Conservation (phyloP, 306 rosid genomes). For the Rosa rugosa region DNA sequence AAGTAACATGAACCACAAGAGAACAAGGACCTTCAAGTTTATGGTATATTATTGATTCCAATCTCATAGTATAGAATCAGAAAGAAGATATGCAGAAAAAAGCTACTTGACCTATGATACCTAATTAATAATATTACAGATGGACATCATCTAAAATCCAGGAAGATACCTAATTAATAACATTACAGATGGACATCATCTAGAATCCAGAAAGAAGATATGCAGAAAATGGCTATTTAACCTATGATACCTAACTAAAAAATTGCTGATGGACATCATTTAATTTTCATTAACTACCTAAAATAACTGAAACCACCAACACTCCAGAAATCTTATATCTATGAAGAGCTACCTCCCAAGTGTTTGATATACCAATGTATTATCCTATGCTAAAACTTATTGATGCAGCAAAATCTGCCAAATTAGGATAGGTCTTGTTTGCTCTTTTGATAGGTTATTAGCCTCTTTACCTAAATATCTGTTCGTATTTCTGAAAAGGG, state of each 20-base stretch:
- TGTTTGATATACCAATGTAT: background rate
- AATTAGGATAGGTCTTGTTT: background rate
- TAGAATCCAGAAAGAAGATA: background rate
- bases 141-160: too few species aligned
- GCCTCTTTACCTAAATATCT: background rate
- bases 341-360: background rate
- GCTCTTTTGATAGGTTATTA: background rate
- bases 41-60: background rate
- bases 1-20: background rate
- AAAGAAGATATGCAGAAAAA: background rate
- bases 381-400: background rate
- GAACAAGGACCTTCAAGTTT: background rate
- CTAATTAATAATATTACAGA: too few species aligned
- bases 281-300: background rate
- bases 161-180: background rate
- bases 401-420: background rate
- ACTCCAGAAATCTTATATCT: background rate
- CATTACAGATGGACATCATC: background rate
- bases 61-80: background rate
- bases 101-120: background rate
- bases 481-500: background rate
- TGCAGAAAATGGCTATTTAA: background rate
- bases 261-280: background rate
- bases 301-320: background rate
- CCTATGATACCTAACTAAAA: background rate